A percentile compares a stretch with the other conserved stretches of the same genome.
Conservation (phyloP, 106 monocot genomes). For the Dioscorea alata region DNA sequence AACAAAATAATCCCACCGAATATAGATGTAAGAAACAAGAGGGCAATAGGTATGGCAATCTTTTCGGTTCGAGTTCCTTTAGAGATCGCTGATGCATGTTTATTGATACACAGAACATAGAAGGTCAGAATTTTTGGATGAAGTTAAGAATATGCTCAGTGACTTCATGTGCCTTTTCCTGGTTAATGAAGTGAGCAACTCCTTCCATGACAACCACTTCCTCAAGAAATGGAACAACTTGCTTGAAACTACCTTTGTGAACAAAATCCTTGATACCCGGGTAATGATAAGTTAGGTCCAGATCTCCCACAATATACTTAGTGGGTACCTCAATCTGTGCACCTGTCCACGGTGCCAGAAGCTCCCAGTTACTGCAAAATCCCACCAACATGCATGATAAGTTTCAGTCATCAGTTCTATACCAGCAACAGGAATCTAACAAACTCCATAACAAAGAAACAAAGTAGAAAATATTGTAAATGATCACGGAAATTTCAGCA, state of each 20-base stretch:
- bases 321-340: conserved; percentile 15
- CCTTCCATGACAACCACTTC: conserved; percentile 29
- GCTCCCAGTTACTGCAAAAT: conserved; percentile 24
- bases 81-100: too few relatives aligned
- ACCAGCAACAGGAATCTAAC: neutral
- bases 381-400: neutral
- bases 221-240: conserved; percentile 9
- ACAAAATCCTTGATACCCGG: conserved; percentile 18
- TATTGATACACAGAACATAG: too few relatives aligned
- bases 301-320: conserved; percentile 27
- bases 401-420: neutral
- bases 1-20: too few relatives aligned
- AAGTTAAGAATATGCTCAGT: conserved; percentile 28
- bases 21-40: too few relatives aligned
- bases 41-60: too few relatives aligned
- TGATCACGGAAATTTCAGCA: too few relatives aligned
- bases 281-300: conserved; percentile 20
- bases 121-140: neutral
- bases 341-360: conserved; percentile 18
- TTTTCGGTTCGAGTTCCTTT: too few relatives aligned
- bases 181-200: conserved; percentile 28
- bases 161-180: conserved; percentile 17
- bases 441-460: neutral
- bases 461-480: neutral
- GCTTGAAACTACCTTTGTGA: conserved; percentile 13